Evolutionary conservation across 2,329 filamentous ascomycete genomes (phyloP).

Genomic region (Colletotrichum australisinense): DNA sequence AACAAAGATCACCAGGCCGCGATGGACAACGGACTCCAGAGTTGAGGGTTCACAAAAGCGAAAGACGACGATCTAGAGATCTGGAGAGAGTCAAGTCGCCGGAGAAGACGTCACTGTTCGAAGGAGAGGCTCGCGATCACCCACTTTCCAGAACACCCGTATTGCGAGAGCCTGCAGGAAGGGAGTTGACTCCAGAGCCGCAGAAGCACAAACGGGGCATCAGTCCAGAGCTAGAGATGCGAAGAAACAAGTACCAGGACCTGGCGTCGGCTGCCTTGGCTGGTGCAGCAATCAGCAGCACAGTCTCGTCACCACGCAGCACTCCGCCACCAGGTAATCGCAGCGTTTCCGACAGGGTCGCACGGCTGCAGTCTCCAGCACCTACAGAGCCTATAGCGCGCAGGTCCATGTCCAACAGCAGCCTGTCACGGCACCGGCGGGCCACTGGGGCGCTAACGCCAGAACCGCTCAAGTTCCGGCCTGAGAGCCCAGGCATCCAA

Average conservation of each 20-base stretch:
- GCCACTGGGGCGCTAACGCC: constrained; percentile 51
- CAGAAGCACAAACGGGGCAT: constrained; percentile 49
- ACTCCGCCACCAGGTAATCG: constrained; percentile 36
- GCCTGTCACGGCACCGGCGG: constrained; percentile 58
- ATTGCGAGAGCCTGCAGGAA: constrained; percentile 51
- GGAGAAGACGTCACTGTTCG: constrained; percentile 40
- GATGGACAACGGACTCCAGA: constrained; percentile 37
- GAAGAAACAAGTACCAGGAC: constrained; percentile 41
- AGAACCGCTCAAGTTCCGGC: constrained; percentile 65
- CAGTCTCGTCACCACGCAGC: constrained; percentile 22
- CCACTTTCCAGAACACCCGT: constrained; percentile 52
- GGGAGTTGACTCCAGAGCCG: constrained; percentile 53
- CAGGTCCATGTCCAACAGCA: constrained; percentile 65
- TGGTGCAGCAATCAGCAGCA: constrained; percentile 18
- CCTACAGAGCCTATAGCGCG: constrained; percentile 43
- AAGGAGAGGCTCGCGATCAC: constrained; percentile 37
- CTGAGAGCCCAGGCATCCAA: constrained; percentile 71
- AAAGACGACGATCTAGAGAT: constrained; percentile 38
- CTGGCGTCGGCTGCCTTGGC: constrained; percentile 46
- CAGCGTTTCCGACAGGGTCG: constrained; percentile 53
- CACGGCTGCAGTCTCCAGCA: constrained; percentile 35
- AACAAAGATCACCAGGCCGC: constrained; percentile 40
- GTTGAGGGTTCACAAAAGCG: constrained; percentile 17
- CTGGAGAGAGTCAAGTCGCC: constrained; percentile 26
- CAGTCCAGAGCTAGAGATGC: constrained; percentile 35